Evolutionary conservation across 768 basidiomycete species (phyloP).

Genomic region (Tricholoma sp.): DNA sequence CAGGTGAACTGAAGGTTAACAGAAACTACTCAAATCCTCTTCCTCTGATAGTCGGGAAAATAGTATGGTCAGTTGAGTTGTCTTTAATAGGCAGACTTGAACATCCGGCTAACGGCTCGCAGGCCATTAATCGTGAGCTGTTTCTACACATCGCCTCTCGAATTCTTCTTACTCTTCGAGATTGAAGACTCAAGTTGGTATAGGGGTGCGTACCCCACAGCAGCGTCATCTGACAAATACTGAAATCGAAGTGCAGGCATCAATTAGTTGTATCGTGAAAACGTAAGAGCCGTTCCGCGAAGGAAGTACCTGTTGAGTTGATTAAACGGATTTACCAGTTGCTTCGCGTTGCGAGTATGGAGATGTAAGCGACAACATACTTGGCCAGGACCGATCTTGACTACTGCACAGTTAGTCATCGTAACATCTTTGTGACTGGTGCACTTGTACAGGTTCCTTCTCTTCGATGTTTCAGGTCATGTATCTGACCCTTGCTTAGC

Average conservation of each 20-base stretch:
- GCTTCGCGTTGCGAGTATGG: slow-evolving; percentile 59
- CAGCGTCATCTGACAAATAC: not conserved
- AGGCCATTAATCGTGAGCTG: slow-evolving; percentile 35
- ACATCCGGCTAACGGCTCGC: not conserved
- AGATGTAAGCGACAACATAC: slow-evolving; percentile 36
- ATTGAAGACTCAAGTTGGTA: slow-evolving; percentile 4
- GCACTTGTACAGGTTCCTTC: slow-evolving; percentile 34
- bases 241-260: slow-evolving; percentile 23
- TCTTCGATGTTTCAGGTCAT: not conserved
- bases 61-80: slow-evolving; percentile 30
- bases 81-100: not conserved
- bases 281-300: slow-evolving; percentile 38
- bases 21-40: slow-evolving; percentile 33
- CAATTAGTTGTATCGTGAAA: slow-evolving; percentile 52
- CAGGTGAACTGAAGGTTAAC: slow-evolving; percentile 3
- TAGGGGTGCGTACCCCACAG: slow-evolving; percentile 1
- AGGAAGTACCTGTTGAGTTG: not conserved
- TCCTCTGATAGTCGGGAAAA: slow-evolving; percentile 20
- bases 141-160: not conserved
- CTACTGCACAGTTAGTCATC: slow-evolving; percentile 43
- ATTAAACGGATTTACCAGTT: slow-evolving; percentile 23
- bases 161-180: not conserved
- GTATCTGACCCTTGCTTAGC: not conserved
- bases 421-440: slow-evolving; percentile 40
- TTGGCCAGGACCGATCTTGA: not conserved